Evolutionary conservation across 805 yeast species (phyloP).

Genomic region (Pichia cephalocereana): DNA sequence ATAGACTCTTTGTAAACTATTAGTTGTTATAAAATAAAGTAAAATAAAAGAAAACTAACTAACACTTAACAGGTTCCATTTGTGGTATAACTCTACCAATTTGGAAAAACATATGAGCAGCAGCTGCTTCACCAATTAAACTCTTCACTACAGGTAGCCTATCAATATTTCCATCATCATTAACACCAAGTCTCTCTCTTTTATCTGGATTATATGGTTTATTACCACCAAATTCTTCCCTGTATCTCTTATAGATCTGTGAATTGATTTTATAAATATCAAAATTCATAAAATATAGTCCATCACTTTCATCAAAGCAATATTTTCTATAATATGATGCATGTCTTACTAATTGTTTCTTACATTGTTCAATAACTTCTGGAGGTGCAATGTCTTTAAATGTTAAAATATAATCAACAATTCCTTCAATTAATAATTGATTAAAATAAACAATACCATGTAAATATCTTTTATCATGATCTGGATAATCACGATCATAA

Average conservation of each 20-base stretch:
- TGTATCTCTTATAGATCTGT: conserved; percentile 42
- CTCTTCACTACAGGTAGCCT: conserved; percentile 22
- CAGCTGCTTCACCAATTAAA: conserved; percentile 55
- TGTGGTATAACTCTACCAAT: conserved; percentile 48
- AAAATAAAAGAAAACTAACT: not conserved
- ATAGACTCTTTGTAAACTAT: not conserved
- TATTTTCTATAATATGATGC: conserved; percentile 48
- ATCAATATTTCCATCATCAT: conserved; percentile 29
- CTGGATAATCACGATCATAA: conserved; percentile 53
- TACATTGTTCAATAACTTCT: conserved; percentile 24
- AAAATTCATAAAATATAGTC: conserved; percentile 49
- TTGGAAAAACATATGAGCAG: conserved; percentile 62
- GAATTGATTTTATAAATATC: conserved; percentile 47
- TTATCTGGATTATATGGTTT: conserved; percentile 40
- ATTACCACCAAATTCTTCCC: conserved; percentile 44
- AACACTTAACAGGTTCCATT: conserved; percentile 16
- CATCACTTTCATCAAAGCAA: conserved; percentile 48
- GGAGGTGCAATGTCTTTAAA: conserved; percentile 30
- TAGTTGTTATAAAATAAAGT: not conserved
- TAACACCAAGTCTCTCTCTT: conserved; percentile 33
- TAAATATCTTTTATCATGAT: conserved; percentile 47
- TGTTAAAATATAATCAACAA: conserved; percentile 52
- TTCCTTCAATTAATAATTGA: conserved; percentile 57
- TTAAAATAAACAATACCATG: conserved; percentile 55
- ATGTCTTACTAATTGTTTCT: conserved; percentile 42